Base-by-base conservation (phyloP, 164 flowering plant species). In the Cinnamomum chago region DNA sequence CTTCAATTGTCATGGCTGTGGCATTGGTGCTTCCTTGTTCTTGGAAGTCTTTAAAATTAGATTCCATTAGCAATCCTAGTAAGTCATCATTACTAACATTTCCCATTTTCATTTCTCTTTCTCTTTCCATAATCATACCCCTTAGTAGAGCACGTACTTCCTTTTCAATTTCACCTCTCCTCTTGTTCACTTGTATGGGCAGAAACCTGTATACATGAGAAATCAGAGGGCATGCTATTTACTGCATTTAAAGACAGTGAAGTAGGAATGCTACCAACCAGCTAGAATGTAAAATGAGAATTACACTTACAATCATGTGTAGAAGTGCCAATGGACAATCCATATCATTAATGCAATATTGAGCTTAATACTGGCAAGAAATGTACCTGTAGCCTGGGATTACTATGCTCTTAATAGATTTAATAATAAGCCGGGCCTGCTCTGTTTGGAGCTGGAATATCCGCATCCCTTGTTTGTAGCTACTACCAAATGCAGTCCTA, bases 401-500 rank as follows among this genome's bases (percentile, higher is more conserved):
- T 70, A 71, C 75, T 2, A 72, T 14, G 1, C 67, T 55, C 52
- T 40, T 70, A 30, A 64, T 0, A 70, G 65, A 66, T 12, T 68
- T 27, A 0, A 70, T 3, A 0, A 70, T 10, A 52, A 79, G 79
- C 18, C 1, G 3, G 1, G 20, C 72, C 52, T 30, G 80, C 47
- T 79, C 81, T 17, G 18, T 58, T 58, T 77, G 84, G 24, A 79
- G 77, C 60, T 73, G 67, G 70, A 81, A 81, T 17, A 83, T 76
- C 68, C n/a, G 69, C 73, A 52, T 79, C 15, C 86, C 86, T 68
- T 81, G 81, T 65, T 81, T 79, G 28, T 58, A 76, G 71, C 70
- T 77, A 72, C 84, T 81, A 9, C 86, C 86, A 67, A 82, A 82
- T 62, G 81, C 79, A 3, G 81, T 76, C 17, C 83, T 65, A 17